These are phyloP conservation scores for Paramecium primaurelia DNA, from an alignment of 73 alveolate genomes.

Conservation along the genomic window DNA sequence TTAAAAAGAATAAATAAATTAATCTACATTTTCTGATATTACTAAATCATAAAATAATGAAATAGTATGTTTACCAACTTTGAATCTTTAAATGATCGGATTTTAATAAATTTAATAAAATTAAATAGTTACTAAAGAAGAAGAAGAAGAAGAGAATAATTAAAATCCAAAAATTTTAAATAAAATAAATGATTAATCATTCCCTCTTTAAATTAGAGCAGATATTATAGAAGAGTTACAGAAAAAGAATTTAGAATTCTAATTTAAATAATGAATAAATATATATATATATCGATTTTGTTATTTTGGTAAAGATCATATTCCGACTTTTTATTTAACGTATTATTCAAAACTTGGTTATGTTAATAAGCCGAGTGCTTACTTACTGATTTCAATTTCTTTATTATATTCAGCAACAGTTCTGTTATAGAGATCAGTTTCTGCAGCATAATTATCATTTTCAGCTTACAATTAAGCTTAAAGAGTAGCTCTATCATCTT, in stretches of 20 bases:
- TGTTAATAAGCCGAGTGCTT: not conserved
- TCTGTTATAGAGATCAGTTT: constrained; percentile 19
- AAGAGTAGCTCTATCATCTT: not conserved
- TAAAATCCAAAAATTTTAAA: not conserved
- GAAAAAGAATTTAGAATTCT: not conserved
- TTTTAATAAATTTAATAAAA: not conserved
- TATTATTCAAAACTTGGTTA: constrained; percentile 19
- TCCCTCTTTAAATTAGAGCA: not conserved
- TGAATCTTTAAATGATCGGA: not conserved
- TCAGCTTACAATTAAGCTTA: constrained; percentile 7
- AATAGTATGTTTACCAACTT: not conserved
- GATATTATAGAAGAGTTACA: not conserved
- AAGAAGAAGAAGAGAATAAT: not conserved
- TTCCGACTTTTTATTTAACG: constrained; percentile 18
- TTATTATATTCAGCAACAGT: constrained; percentile 3
- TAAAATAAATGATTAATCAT: not conserved
- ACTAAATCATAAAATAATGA: not conserved
- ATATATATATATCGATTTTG: not conserved
- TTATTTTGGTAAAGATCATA: not conserved
- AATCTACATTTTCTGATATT: not conserved
- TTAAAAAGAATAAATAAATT: not conserved
- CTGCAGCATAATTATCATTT: constrained; percentile 39
- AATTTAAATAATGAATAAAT: not conserved
- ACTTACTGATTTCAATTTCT: not conserved
- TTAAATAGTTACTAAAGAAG: not conserved